phyloP scores from a whole-genome alignment of 2,329 filamentous ascomycete genomes.

The Colletotrichum noveboracense region DNA sequence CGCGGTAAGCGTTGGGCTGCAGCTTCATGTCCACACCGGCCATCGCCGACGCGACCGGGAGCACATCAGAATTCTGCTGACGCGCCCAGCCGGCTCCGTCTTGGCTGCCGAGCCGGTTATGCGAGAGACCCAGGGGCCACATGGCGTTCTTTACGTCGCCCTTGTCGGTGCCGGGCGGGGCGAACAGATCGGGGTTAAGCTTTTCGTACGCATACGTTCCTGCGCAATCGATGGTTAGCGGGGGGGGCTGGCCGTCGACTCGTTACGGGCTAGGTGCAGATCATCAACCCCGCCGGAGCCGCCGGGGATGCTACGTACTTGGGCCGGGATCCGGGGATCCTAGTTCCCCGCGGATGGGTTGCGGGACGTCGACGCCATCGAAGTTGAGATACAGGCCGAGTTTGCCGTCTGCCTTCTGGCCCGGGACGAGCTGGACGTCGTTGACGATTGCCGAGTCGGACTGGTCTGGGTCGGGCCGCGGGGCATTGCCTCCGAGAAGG shows the following conservation, averaged over 20 bases:
- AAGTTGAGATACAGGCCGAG: constrained; percentile 61
- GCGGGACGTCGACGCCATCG: constrained; percentile 52
- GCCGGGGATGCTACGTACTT: constrained; percentile 34
- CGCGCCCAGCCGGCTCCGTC: constrained; percentile 56
- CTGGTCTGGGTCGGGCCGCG: constrained; percentile 37
- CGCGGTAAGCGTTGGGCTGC: constrained; percentile 62
- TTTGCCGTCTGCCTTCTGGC: constrained; percentile 54
- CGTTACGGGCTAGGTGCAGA: background rate
- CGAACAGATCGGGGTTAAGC: constrained; percentile 58
- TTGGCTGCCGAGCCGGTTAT: constrained; percentile 50
- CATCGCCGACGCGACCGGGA: constrained; percentile 56
- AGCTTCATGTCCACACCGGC: constrained; percentile 66
- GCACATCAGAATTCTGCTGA: constrained; percentile 55
- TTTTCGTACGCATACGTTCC: constrained; percentile 48
- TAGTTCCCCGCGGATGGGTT: constrained; percentile 57
- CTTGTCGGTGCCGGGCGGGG: constrained; percentile 58
- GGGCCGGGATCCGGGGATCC: constrained; percentile 60
- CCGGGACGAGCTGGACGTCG: constrained; percentile 47
- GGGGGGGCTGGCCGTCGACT: background rate
- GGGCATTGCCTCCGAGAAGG: constrained; percentile 45
- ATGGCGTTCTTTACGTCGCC: constrained; percentile 51
- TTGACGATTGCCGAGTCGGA: constrained; percentile 41
- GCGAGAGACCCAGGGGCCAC: constrained; percentile 61
- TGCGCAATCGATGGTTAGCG: background rate
- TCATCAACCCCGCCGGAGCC: background rate